Conservation (phyloP, 176 grass and related monocot species). For the sorghum (Sorghum bicolor) region Sorghum_bicolor_NCBIv3 NC_012872.2:53500001-53500500, state of each 20-base stretch:
- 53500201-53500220: conserved; percentile 43
- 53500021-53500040: conserved; percentile 2
- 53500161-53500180: conserved; percentile 16
- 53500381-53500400: not conserved
- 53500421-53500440: not conserved
- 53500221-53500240: conserved; percentile 48
- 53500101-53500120: conserved; percentile 94
- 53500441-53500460: conserved; percentile 18
- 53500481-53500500: conserved; percentile 20
- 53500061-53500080: conserved; percentile 73
- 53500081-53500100: conserved; percentile 93
- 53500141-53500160: conserved; percentile 57
- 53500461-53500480: not conserved
- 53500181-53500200: conserved; percentile 51
- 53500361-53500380: not conserved
- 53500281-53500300: conserved; percentile 82
- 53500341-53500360: conserved; percentile 85
- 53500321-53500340: conserved; percentile 96
- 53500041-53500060: not conserved
- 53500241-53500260: conserved; percentile 37
- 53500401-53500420: not conserved
- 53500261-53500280: conserved; percentile 74
- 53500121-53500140: conserved; percentile 91
- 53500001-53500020: not conserved
- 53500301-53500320: conserved; percentile 90